phyloP scores from a whole-genome alignment of 352 stramenopile species.

The Aphanomyces stellatus region DNA sequence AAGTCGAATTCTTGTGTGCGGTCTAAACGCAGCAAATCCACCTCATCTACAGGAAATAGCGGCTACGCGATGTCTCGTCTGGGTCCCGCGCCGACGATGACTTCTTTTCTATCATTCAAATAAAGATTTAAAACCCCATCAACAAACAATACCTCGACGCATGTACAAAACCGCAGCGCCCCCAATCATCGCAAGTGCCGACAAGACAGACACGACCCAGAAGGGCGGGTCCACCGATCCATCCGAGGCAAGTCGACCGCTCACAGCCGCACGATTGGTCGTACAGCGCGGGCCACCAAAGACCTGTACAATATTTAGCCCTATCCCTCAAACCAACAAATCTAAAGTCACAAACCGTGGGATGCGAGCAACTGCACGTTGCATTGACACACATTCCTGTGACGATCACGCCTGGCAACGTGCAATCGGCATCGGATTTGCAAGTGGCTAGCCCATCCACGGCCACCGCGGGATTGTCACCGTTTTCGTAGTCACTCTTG shows the following conservation, averaged over 20 bases:
- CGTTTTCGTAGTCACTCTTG: constrained; percentile 60
- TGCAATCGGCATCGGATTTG: constrained; percentile 45
- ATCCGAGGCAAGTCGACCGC: background rate
- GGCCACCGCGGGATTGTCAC: constrained; percentile 42
- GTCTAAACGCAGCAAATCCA: no score
- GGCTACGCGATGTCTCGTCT: no score
- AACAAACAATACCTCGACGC: no score
- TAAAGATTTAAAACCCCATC: no score
- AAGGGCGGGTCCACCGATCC: constrained; percentile 6
- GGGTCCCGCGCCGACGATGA: no score
- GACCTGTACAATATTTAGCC: constrained; percentile 18
- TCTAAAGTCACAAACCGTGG: no score
- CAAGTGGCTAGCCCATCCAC: constrained; percentile 49
- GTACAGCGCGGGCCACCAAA: constrained; percentile 31
- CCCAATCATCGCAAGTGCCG: background rate
- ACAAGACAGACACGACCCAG: constrained; percentile 7
- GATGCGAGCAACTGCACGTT: constrained; percentile 34
- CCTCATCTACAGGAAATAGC: no score
- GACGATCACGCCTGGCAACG: constrained; percentile 44
- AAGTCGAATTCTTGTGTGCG: no score
- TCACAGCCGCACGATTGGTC: background rate
- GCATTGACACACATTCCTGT: constrained; percentile 37
- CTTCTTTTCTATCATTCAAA: no score
- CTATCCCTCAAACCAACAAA: no score
- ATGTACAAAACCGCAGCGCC: background rate